Base-by-base conservation (phyloP, 2,329 filamentous ascomycete species). In the Paraconiothyrium brasiliense region DNA sequence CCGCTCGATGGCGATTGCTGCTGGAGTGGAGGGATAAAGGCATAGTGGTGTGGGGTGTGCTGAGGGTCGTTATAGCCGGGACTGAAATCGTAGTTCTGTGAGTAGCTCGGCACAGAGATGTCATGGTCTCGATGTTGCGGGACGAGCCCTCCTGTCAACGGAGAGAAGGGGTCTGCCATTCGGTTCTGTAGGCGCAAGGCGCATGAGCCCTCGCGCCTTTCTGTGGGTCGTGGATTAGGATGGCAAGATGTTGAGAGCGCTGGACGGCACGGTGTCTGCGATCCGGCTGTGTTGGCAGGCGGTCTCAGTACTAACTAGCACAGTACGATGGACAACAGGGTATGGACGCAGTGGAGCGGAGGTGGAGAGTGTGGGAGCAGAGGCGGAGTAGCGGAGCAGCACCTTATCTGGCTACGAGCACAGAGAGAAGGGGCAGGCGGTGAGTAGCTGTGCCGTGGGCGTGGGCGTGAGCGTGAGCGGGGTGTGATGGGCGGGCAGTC, bases 131-230 rank as follows among this genome's bases (percentile, higher is more conserved):
- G 70, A 57, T 62, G 27, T 46, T 61, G 68, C 11, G 72, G 63
- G 58, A 68, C 63, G 27, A 63, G 64, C 62, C 56, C 54, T 63
- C 67, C 50, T 9, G 48, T 16, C 37, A 50, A 71, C 44, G 59
- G 48, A 57, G 62, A 68, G 58, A 72, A 65, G 32, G 68, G 58
- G n/a, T 73, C 73, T 37, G 74, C 71, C 75, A 76, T 76, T 41
- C 41, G 58, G 56, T 52, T 43, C 58, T 39, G 4, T 24, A 22
- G 30, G 49, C 27, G n/a, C 37, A 41, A 57, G 27, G 41, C 49
- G 37, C 13, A 30, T 16, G 48, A 8, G 37, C 20, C n/a, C 52
- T 35, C 20, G 34, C 43, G 39, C 41, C 41, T 35, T 20, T 49
- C 34, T n/a, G n/a, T 22, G n/a, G 30, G 24, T 27, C 11, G 43